Evolutionary conservation across 1,284 basidiomycete genomes (phyloP).

Genomic region (Microstroma glucosiphilum): DNA sequence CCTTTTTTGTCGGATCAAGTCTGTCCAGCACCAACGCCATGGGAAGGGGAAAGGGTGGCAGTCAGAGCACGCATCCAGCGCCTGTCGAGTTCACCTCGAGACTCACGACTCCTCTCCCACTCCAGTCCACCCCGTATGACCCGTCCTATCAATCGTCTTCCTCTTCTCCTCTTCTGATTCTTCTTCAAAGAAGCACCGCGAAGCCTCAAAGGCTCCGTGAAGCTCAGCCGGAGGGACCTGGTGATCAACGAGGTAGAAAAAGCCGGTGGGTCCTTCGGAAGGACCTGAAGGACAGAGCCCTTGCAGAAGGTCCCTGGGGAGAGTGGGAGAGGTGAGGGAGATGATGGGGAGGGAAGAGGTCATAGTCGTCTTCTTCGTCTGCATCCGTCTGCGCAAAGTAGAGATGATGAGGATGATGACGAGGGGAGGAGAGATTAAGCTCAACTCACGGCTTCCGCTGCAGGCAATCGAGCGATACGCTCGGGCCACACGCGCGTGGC

Average conservation of each 20-base stretch:
- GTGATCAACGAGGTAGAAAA: conserved; percentile 39
- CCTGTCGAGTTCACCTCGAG: conserved; percentile 6
- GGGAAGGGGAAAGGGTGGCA: neutral
- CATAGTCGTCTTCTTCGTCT: no score
- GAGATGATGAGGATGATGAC: no score
- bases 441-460: no score
- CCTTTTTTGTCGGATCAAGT: conserved; percentile 20
- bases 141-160: conserved; percentile 15
- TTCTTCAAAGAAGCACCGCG: conserved; percentile 23
- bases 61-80: neutral
- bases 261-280: conserved; percentile 15
- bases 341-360: no score
- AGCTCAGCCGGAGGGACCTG: conserved; percentile 24
- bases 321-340: no score
- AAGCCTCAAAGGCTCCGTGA: conserved; percentile 23
- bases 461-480: no score
- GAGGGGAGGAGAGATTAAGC: no score
- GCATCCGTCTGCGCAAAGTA: no score
- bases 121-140: conserved; percentile 31
- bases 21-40: neutral
- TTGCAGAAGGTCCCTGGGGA: no score
- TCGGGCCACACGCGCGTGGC: no score
- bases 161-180: conserved; percentile 14
- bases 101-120: conserved; percentile 11
- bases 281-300: no score